These are phyloP conservation scores for Tolypocladium tundrense DNA, from an alignment of 2,329 filamentous ascomycete genomes.

Conservation along the genomic window DNA sequence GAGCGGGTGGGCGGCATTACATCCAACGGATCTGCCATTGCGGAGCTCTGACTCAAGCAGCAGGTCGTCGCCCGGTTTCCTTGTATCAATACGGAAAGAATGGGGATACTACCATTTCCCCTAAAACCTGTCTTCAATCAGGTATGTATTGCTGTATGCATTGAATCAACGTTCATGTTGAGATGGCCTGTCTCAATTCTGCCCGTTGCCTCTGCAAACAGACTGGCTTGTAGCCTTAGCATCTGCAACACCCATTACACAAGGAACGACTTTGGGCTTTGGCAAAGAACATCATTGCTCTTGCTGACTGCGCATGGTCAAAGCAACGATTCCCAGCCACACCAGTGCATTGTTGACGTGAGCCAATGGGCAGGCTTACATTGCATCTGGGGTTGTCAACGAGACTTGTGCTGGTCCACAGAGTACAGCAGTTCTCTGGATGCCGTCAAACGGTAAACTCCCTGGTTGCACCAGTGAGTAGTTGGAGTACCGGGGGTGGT, in stretches of 20 bases:
- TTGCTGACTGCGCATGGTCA: background rate
- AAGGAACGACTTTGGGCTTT: background rate
- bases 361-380: background rate
- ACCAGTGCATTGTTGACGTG: background rate
- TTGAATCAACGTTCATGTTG: background rate
- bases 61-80: background rate
- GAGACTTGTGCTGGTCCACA: background rate
- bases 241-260: background rate
- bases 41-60: background rate
- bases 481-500: background rate
- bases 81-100: background rate
- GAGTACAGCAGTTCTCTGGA: background rate
- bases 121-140: background rate
- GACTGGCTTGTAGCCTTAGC: background rate
- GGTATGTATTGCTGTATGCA: background rate
- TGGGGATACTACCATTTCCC: background rate
- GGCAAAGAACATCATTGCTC: too few relatives aligned
- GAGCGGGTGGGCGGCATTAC: background rate
- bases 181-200: background rate
- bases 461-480: background rate
- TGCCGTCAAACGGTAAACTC: background rate
- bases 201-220: background rate
- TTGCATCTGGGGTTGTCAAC: background rate
- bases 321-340: background rate
- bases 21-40: background rate